Base-by-base conservation (phyloP, 768 basidiomycete species). In the Mycena galericulata region DNA sequence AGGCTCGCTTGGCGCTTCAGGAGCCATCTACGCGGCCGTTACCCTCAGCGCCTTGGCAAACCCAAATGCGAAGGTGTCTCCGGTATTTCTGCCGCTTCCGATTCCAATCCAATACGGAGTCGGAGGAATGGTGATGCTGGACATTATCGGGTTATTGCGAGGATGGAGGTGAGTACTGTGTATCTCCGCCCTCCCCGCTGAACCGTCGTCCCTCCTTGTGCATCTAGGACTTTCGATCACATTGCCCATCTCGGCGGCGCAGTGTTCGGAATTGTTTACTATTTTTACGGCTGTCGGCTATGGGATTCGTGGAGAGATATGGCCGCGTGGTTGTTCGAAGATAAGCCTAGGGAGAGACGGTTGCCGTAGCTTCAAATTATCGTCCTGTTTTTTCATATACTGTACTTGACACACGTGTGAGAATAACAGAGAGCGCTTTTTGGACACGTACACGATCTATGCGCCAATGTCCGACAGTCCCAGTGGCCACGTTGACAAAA, bases 231-330 rank as follows among this genome's bases (percentile, higher is more conserved):
- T 50, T 85, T 89, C 64, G 88, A 89, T 72, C 88, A 92, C 69
- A 86, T 84, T 70, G 90, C 89, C 6, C 90, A 92, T 79, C 79
- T 92, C n/a, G 88, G 88, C 27, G 91, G 90, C 14, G 91, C 90
- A 9, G 74, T 83, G 20, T 90, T 90, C 68, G 90, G 90, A 2
- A 78, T 75, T 26, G 69, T 85, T 24, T 91, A 91, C 71, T 88
- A 84, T 68, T 71, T 74, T 47, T 84, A 84, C 51, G 90, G 90
- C 1, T 77, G 82, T 12, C 63, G 73, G 32, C 27, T 77, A 49
- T 81, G 80, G 80, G 43, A 72, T 7, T 43, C 5, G 14, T 68
- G 32, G 32, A 59, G 67, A 32, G 58, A 20, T 9, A 17, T 45
- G 12, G 47, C 22, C 2, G 59, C 59, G 18, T 49, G 45, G n/a